Evolutionary conservation across 73 alveolate species (phyloP).

Genomic region (Uronychia setigera): DNA sequence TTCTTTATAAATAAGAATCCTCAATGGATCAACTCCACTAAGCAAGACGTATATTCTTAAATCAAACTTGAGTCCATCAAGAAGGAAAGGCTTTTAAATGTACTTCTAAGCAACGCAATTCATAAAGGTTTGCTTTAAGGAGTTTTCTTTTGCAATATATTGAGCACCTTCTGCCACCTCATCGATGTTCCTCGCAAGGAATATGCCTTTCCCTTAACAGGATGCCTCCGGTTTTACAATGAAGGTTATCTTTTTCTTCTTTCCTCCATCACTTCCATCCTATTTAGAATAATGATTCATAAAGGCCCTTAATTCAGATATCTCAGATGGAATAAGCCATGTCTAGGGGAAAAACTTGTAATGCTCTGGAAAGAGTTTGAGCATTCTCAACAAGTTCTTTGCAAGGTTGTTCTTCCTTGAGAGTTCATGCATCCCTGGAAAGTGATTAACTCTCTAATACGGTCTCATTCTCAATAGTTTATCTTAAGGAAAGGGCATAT

Average conservation of each 20-base stretch:
- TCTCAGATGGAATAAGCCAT: slow-evolving; percentile 63
- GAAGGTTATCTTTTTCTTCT: slow-evolving; percentile 20
- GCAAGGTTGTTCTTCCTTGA: slow-evolving; percentile 65
- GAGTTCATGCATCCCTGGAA: slow-evolving; percentile 63
- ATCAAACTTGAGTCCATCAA: slow-evolving; percentile 83
- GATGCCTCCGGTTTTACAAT: slow-evolving; percentile 40
- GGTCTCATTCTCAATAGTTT: slow-evolving; percentile 60
- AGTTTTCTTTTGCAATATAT: not conserved
- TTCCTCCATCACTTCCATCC: no score
- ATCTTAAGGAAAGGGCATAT: slow-evolving; percentile 56
- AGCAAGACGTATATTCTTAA: slow-evolving; percentile 82
- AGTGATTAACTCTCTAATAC: slow-evolving; percentile 63
- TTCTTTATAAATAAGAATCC: slow-evolving; percentile 74
- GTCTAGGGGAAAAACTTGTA: slow-evolving; percentile 60
- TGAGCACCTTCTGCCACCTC: not conserved
- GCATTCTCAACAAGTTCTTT: slow-evolving; percentile 46
- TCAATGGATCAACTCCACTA: slow-evolving; percentile 80
- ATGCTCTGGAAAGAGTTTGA: slow-evolving; percentile 52
- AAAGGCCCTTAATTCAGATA: slow-evolving; percentile 39
- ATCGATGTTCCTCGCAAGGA: slow-evolving; percentile 9
- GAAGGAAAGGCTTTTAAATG: slow-evolving; percentile 76
- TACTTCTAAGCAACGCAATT: slow-evolving; percentile 71
- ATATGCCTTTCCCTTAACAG: slow-evolving; percentile 41
- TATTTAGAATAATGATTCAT: not conserved
- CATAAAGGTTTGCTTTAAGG: not conserved